Evolutionary conservation across 1,139 yeast genomes (phyloP), one percentile per base, ranked within the genome.

Genomic region (Geotrichum candidum): DNA sequence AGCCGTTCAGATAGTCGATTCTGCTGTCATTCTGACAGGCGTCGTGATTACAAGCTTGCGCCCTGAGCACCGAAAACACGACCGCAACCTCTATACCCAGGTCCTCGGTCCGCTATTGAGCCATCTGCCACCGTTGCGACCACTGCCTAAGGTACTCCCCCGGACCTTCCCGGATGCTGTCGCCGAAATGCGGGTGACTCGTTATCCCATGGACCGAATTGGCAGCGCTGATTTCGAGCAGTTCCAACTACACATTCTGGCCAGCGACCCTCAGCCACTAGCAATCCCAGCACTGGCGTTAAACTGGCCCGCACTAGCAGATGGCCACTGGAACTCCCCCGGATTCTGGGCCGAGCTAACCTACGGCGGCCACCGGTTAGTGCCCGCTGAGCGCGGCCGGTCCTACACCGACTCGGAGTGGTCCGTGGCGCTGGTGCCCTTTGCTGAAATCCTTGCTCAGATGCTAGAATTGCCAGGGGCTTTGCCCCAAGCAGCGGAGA

Each of bases 331-430:
- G 72, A 68, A 67, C 29, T 52, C 59, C 31, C 46, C 64, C 1
- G 55, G 51, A 15, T 69, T 68, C 55, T 61, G 58, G 48, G 64
- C n/a, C 60, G 65, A 29, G 7, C 53, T 23, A 50, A 64, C 68
- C n/a, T 61, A 63, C 46, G 57, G 62, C 29, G 70, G 71, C 2
- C 31, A 54, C 11, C 63, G 73, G 13, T 57, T 64, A 6, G 73
- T 70, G 2, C 73, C 73, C 1, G 65, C 69, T 7, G 73, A 70
- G 58, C 58, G 67, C 11, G 73, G 73, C 13, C 51, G 51, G 6
- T 50, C 64, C 4, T 70, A 70, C 56, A 63, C 65, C 1, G 55
- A 64, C 6, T 53, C 58, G 6, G 60, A 60, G 23, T 70, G 73
- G 73, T 54, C 64, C 6, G 68, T 66, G 45, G 50, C 60, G 41